Evolutionary conservation across 371 early-diverging fungal species (phyloP).

Genomic region (Mortierella sp.): DNA sequence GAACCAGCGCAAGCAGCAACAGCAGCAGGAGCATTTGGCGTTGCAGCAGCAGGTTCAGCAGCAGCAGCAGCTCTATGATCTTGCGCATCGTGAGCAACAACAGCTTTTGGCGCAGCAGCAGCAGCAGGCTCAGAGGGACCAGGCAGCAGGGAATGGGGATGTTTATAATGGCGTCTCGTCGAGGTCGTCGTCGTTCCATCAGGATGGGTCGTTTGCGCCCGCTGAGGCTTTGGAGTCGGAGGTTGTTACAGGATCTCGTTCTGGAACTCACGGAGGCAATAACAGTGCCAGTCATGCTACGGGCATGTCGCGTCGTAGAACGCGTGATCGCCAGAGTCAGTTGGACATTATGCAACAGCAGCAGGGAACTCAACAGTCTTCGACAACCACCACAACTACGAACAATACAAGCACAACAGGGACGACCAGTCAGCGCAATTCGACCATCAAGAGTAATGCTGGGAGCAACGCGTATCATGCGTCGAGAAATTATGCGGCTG

Average conservation of each 20-base stretch:
- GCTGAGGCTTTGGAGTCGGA: conserved; percentile 17
- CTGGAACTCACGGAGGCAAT: not conserved
- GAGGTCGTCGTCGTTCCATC: conserved; percentile 10
- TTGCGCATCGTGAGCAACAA: conserved; percentile 31
- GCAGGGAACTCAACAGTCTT: not conserved
- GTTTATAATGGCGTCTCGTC: not conserved
- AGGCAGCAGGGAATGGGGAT: conserved; percentile 9
- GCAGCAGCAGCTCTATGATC: conserved; percentile 44
- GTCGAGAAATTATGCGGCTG: not conserved
- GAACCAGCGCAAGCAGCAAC: conserved; percentile 43
- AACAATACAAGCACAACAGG: not conserved
- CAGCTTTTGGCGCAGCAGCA: conserved; percentile 31
- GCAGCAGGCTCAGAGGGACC: conserved; percentile 16
- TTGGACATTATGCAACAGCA: conserved; percentile 37
- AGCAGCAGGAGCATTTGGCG: conserved; percentile 46
- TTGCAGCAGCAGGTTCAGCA: conserved; percentile 53
- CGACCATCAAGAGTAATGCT: conserved; percentile 2
- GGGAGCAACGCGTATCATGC: not conserved
- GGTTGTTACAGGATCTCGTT: not conserved
- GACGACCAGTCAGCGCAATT: conserved; percentile 3
- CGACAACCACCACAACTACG: not conserved
- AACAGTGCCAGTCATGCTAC: not conserved
- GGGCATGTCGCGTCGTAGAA: conserved; percentile 24
- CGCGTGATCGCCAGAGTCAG: conserved; percentile 49
- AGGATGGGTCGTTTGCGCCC: conserved; percentile 14